Evolutionary conservation across 495 filamentous ascomycete genomes (phyloP), one percentile per base, ranked within the genome.

Genomic region (Aspergillus sclerotiicarbonarius): DNA sequence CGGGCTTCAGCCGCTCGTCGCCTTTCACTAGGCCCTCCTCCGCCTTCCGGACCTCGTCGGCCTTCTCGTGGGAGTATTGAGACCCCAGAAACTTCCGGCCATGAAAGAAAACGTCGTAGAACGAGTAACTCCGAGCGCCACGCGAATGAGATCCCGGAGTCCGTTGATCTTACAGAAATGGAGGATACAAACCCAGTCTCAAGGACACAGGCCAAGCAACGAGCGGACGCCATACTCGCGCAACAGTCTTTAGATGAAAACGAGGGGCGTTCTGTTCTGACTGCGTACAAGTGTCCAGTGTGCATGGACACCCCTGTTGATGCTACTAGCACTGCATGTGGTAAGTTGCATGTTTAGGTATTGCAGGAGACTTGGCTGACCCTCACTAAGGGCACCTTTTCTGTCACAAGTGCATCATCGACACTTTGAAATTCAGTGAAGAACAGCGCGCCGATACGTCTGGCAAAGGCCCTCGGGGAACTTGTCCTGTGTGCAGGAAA

Each of bases 221-320:
- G 75, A 29, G 72, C 75, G 52, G 76, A 79, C 44, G 68, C 76
- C 1, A 59, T 82, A 19, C 80, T 75, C 53, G 76, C 76, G 0
- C 83, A 86, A 57, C 67, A 76, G 53, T 76, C 78, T 29, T 67
- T 71, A 13, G 84, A 83, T 35, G 79, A 80, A 6, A 55, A 59
- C 19, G 45, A 59, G 21, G 56, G 57, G 74, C 79, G 35, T 59
- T 80, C 51, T 81, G 80, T 63, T 57, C 89, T 51, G 74, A 82
- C 55, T 70, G 71, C 50, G 74, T 90, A 58, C 79, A 86, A 61
- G 35, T 96, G 91, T 59, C 87, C 92, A 30, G 90, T 96, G 51
- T 96, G 91, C 76, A 87, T 96, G 85, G 91, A 95, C 53, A 80
- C 83, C 41, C 84, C 82, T 4, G 87, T 79, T 18, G 79, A 88